Evolutionary conservation across 169 alveolate genomes (phyloP).

Genomic region (Plasmodium gaboni): DNA sequence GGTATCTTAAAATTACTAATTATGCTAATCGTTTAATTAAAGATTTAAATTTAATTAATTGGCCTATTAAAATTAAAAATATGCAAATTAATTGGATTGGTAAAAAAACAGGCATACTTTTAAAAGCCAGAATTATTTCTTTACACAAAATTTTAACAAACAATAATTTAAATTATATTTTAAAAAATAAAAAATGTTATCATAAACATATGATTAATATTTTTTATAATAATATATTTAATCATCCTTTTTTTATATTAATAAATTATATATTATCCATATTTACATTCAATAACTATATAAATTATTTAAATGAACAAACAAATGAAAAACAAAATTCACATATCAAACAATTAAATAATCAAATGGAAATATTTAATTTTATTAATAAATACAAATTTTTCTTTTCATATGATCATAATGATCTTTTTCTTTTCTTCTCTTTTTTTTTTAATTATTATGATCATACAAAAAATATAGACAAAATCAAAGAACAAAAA

Average conservation of each 20-base stretch:
- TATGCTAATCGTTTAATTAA: constrained; percentile 88
- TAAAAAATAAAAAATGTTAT: background rate
- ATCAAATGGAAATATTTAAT: no score
- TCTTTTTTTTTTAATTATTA: no score
- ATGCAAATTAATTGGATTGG: constrained; percentile 94
- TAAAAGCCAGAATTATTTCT: constrained; percentile 26
- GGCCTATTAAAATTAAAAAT: constrained; percentile 90
- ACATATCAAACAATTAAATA: no score
- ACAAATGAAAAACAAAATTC: no score
- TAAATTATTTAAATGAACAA: no score
- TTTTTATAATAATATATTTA: constrained; percentile 11
- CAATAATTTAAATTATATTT: background rate
- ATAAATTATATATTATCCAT: constrained; percentile 19
- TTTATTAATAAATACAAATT: no score
- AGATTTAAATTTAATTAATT: constrained; percentile 85
- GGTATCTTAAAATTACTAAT: constrained; percentile 90
- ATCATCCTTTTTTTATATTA: background rate
- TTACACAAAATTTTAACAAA: background rate
- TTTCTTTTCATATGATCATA: no score
- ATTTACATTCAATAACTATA: no score
- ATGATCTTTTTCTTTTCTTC: no score
- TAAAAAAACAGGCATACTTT: constrained; percentile 81
- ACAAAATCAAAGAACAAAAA: no score
- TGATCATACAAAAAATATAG: no score
- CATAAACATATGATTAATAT: background rate